These are phyloP conservation scores for Podospora australis DNA, from an alignment of 495 filamentous ascomycete species.

Conservation along the genomic window DNA sequence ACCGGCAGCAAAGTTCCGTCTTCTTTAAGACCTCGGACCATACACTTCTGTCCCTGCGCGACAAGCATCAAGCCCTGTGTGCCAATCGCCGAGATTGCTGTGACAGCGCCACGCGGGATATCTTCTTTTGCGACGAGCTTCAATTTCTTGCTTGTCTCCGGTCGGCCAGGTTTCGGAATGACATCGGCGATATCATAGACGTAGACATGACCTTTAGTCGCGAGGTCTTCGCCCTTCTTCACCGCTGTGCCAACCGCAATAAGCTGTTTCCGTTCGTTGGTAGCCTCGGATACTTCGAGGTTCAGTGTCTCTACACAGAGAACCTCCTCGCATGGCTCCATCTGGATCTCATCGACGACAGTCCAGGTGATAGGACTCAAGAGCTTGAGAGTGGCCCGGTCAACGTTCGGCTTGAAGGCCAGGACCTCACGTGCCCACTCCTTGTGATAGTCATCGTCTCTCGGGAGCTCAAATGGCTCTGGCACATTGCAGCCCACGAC, in stretches of 20 bases:
- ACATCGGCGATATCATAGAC: slow-evolving; percentile 89
- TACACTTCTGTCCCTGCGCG: slow-evolving; percentile 93
- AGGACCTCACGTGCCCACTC: slow-evolving; percentile 66
- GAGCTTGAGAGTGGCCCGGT: slow-evolving; percentile 64
- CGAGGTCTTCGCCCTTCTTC: slow-evolving; percentile 79
- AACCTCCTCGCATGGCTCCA: slow-evolving; percentile 68
- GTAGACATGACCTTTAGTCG: slow-evolving; percentile 76
- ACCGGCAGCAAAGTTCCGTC: slow-evolving; percentile 87
- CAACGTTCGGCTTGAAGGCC: slow-evolving; percentile 59
- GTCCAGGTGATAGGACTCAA: slow-evolving; percentile 68
- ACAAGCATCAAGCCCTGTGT: slow-evolving; percentile 86
- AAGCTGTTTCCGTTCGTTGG: slow-evolving; percentile 73
- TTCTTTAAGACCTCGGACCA: slow-evolving; percentile 93
- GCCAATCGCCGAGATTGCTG: slow-evolving; percentile 78
- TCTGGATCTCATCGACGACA: slow-evolving; percentile 63
- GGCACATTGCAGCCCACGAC: slow-evolving; percentile 62
- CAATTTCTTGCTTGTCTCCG: slow-evolving; percentile 76
- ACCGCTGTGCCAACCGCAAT: slow-evolving; percentile 81
- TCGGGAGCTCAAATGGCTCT: slow-evolving; percentile 71
- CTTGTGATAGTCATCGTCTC: slow-evolving; percentile 73
- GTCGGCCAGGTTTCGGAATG: slow-evolving; percentile 77
- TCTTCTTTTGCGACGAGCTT: slow-evolving; percentile 85
- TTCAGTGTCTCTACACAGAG: slow-evolving; percentile 76
- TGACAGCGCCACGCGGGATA: slow-evolving; percentile 84
- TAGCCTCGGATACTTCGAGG: slow-evolving; percentile 83